A percentile compares a stretch with the other conserved stretches of the same genome.
These are phyloP conservation scores for Neofusicoccum sp. DNA, from an alignment of 2,329 filamentous ascomycete species.

Conservation along the genomic window DNA sequence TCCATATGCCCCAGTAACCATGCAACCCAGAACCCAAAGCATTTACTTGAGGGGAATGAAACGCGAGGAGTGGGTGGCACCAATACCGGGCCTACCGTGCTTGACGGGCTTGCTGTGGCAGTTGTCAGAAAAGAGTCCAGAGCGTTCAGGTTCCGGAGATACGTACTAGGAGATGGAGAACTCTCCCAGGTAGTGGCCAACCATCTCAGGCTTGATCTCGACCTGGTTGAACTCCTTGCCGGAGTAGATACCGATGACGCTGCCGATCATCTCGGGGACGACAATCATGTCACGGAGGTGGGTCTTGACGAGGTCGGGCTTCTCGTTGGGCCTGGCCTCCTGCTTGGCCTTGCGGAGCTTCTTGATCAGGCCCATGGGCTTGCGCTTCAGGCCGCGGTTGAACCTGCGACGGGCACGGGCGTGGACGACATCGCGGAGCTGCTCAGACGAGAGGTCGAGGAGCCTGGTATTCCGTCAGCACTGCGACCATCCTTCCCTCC, in stretches of 20 bases:
- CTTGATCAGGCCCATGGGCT: conserved; percentile 99
- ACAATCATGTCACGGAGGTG: conserved; percentile 99
- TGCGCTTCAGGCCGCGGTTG: conserved; percentile 99
- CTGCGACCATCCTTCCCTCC: conserved; percentile 16
- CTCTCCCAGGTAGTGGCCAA: conserved; percentile 98
- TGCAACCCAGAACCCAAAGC: conserved; percentile 39
- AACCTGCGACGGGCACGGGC: conserved; percentile 97
- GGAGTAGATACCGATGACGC: conserved; percentile 98
- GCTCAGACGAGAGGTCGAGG: conserved; percentile 96
- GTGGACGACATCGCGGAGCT: conserved; percentile 99
- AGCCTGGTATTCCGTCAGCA: conserved; percentile 61
- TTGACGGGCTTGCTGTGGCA: conserved; percentile 90
- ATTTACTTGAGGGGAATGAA: conserved; percentile 99
- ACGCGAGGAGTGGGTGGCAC: conserved; percentile 99
- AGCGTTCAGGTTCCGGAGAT: neutral
- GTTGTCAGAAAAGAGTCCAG: conserved; percentile 51
- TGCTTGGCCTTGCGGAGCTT: conserved; percentile 99
- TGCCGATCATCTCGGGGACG: conserved; percentile 99
- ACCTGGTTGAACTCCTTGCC: conserved; percentile 99
- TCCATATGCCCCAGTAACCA: conserved; percentile 37
- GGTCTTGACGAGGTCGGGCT: conserved; percentile 98
- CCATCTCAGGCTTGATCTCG: conserved; percentile 99
- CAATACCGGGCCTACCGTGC: conserved; percentile 99
- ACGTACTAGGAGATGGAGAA: conserved; percentile 99
- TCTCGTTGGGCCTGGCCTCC: conserved; percentile 99